These are phyloP conservation scores for Penicillium herquei DNA, from an alignment of 495 filamentous ascomycete genomes.

Conservation along the genomic window DNA sequence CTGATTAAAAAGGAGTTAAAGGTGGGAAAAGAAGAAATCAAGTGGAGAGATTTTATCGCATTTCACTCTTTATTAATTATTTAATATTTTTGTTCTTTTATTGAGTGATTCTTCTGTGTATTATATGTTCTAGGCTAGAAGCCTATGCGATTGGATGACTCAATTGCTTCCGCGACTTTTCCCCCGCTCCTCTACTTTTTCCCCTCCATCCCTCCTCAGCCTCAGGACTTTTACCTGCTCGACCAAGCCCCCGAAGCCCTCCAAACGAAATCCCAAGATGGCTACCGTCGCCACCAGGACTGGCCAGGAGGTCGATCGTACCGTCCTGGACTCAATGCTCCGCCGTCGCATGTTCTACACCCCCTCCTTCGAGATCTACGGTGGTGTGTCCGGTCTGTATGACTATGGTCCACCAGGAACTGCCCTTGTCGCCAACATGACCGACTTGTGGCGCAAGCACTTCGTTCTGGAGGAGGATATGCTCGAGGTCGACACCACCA, in stretches of 20 bases:
- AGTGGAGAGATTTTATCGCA: neutral
- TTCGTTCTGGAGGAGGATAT: conserved; percentile 89
- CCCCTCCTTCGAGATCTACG: conserved; percentile 92
- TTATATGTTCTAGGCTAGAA: conserved; percentile 11
- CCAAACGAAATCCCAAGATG: conserved; percentile 45
- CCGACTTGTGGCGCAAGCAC: conserved; percentile 91
- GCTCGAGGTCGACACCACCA: conserved; percentile 85
- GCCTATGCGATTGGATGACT: conserved; percentile 44
- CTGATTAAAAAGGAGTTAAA: conserved; percentile 7
- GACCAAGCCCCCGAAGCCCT: conserved; percentile 25
- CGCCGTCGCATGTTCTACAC: conserved; percentile 90
- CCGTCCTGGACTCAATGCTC: conserved; percentile 76
- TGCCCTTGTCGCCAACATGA: conserved; percentile 76
- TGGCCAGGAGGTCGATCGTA: conserved; percentile 83
- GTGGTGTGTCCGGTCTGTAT: conserved; percentile 80
- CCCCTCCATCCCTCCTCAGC: conserved; percentile 32
- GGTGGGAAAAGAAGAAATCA: conserved; percentile 3
- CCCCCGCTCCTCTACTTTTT: conserved; percentile 38
- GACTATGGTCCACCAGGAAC: conserved; percentile 85
- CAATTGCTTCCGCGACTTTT: conserved; percentile 40
- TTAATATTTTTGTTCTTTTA: conserved; percentile 5
- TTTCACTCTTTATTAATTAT: conserved; percentile 8
- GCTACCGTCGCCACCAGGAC: conserved; percentile 74
- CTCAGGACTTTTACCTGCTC: conserved; percentile 26
- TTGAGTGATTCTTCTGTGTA: conserved; percentile 12